Conservation (phyloP, 192 early-diverging fungal species). For the Umbelopsis sp. region DNA sequence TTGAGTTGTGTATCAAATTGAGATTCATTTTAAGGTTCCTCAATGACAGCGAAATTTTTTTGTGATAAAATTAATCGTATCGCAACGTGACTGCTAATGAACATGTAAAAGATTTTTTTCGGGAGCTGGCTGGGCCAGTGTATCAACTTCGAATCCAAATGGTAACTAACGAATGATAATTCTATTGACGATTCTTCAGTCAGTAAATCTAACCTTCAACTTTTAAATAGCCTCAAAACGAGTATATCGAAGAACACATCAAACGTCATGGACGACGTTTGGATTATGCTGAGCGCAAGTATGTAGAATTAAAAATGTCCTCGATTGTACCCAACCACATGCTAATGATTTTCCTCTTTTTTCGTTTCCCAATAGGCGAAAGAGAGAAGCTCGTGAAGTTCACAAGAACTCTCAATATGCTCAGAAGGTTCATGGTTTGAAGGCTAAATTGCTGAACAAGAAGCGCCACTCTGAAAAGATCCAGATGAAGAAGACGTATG, state of each 20-base stretch:
- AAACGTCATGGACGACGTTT: conserved; percentile 95
- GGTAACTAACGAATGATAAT: background rate
- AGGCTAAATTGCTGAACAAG: conserved; percentile 99
- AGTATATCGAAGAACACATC: conserved; percentile 98
- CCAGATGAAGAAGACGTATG: conserved; percentile 98
- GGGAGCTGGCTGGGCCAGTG: background rate
- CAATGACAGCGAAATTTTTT: no score
- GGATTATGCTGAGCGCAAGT: conserved; percentile 95
- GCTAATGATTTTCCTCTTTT: background rate
- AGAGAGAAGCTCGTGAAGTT: conserved; percentile 89
- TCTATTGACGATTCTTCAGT: background rate
- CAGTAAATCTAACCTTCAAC: background rate
- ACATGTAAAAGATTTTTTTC: background rate
- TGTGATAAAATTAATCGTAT: no score
- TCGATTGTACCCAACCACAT: background rate
- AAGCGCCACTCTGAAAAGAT: conserved; percentile 98
- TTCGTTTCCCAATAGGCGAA: conserved; percentile 74
- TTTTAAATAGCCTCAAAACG: conserved; percentile 75
- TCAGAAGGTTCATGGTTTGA: conserved; percentile 95
- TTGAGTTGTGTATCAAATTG: no score
- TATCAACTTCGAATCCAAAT: conserved; percentile 12
- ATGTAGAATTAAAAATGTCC: conserved; percentile 25
- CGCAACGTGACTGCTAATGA: background rate
- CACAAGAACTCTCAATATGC: conserved; percentile 93
- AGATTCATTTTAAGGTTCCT: no score